Evolutionary conservation across 371 early-diverging fungal genomes (phyloP), one percentile per base, ranked within the genome.

Genomic region (Circinella minor): DNA sequence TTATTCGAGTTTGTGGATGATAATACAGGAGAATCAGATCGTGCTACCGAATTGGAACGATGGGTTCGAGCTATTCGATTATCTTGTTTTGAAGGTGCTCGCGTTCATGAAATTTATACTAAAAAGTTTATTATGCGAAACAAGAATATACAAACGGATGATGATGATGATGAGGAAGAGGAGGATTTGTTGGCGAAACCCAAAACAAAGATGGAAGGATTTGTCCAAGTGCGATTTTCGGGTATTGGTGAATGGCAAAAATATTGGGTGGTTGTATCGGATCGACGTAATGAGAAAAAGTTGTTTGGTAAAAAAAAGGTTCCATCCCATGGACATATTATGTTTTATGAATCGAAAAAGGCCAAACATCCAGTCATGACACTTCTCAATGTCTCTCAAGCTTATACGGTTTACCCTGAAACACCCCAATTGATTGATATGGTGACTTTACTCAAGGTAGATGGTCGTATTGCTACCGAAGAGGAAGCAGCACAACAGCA

Each of bases 91-190:
- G 95, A 94, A 74, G 83, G 84, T 18, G 75, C 92, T 14, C 83
- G 89, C 49, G 79, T 94, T 15, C 89, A 92, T 64, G 92, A 93
- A 75, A 87, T 89, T 64, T 93, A 92, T 71, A 92, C 94, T 6
- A 77, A 84, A n/a, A 82, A 82, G 1, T 77, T 93, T 20, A 67
- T 93, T 61, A 77, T 78, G 27, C 64, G 73, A 4, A 55, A 61
- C 34, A 63, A 47, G 5, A 55, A 60, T 84, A 27, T 46, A 13
- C 59, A 67, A 18, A 18, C 27, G 1, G 47, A 39, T 20, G 60
- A 55, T 10, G 57, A 67, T 18, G 49, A 55, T 37, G 47, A 59
- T 10, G 55, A 55, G n/a, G 66, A 66, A 9, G 46, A 60, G 20
- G 61, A 54, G 36, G 71, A 74, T 36, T 11, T 70, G 4, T 46